Evolutionary conservation across 176 grass and related monocot species (phyloP).

Genomic region (Leersia perrieri): DNA sequence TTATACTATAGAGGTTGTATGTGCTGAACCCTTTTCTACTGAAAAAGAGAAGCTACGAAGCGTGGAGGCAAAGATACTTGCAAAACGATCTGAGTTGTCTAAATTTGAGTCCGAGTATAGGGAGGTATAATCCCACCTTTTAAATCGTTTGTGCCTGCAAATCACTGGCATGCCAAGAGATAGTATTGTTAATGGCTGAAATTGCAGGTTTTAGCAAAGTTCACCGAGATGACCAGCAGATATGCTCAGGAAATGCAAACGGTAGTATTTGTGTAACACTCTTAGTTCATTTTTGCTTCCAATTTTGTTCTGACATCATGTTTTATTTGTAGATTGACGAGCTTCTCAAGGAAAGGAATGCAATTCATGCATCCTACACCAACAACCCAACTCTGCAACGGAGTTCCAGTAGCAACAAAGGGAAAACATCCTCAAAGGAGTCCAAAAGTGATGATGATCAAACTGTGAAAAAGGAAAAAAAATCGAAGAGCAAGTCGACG

Average conservation of each 20-base stretch:
- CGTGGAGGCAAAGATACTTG: conserved; percentile 79
- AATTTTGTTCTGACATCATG: neutral
- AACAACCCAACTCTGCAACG: conserved; percentile 58
- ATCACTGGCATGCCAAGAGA: neutral
- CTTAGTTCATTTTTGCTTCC: neutral
- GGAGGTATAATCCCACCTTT: conserved; percentile 52
- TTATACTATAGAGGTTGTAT: conserved; percentile 91
- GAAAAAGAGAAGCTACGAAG: conserved; percentile 77
- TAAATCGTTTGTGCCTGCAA: neutral
- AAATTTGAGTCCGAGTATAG: conserved; percentile 97
- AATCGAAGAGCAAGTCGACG: conserved; percentile 33
- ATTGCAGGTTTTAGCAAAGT: conserved; percentile 78
- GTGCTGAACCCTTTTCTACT: conserved; percentile 65
- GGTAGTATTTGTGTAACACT: conserved; percentile 48
- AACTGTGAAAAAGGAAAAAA: conserved; percentile 55
- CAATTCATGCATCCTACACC: conserved; percentile 91
- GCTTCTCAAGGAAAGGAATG: conserved; percentile 83
- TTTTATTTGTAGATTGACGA: conserved; percentile 73
- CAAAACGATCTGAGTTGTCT: conserved; percentile 77
- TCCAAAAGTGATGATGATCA: conserved; percentile 55
- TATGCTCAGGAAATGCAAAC: conserved; percentile 96
- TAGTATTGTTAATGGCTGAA: conserved; percentile 10
- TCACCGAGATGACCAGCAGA: conserved; percentile 91
- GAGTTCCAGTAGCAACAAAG: conserved; percentile 68
- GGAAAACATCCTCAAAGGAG: conserved; percentile 55